Evolutionary conservation across 1,284 basidiomycete species (phyloP), one percentile per base, ranked within the genome.

Genomic region (Anthracocystis panici-leucophaei): DNA sequence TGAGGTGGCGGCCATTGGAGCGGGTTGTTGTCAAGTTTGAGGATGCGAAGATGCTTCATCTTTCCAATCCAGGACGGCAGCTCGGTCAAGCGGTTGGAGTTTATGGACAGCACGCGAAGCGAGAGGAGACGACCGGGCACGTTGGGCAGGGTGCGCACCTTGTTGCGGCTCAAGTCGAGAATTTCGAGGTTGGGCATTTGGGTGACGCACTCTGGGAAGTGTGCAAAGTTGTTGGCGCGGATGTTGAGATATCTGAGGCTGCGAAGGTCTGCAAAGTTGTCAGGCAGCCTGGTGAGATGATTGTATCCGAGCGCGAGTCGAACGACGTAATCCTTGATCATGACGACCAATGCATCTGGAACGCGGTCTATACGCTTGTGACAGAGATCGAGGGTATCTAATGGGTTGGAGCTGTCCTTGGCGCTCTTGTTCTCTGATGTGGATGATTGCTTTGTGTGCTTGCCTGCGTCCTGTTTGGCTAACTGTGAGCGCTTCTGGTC

Each of bases 91-190:
- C 91, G 92, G 86, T 99, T 99, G 82, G 91, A 90, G 21, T 93
- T 91, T 54, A 98, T 88, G 29, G 92, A 95, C 57, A 98, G 91
- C 16, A 76, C 94, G 70, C 91, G 90, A 69, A 99, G 90, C 58
- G 92, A 89, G 55, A 90, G 87, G 18, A 99, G 88, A 6, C 91
- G 90, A 18, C 95, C 95, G 4, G 95, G 93, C 63, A 91, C 88
- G 2, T 89, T 87, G 10, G 96, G 96, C 40, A 98, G 87, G 52
- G 89, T 87, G 80, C 90, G 91, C 81, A 99, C 90, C 87, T 92
- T 94, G 87, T 99, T 99, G 75, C 93, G 91, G 76, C 93, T 95
- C 52, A 99, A 89, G 86, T 99, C 96, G 68, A 99, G 88, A 63
- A 96, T 97, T 86, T 99, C 95, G 69, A 99, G 88, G 5, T 92